Evolutionary conservation across 148 eudicot species (phyloP), one percentile per base, ranked within the genome.

Genomic region (Chenopodium suecicum): DNA sequence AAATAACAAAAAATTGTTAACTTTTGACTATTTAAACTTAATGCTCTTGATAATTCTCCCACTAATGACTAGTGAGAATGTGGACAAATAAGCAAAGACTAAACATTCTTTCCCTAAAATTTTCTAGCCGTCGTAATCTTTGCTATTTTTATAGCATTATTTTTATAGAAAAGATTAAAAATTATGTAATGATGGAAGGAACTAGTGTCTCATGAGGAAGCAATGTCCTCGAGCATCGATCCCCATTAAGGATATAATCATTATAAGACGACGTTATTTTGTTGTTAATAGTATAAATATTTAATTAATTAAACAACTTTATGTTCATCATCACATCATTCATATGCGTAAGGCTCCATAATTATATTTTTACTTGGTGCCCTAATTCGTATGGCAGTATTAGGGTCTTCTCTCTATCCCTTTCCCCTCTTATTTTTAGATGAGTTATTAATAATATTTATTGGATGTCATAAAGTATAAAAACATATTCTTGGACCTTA

Each of bases 181-280:
- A 70, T 32, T 9, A 70, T 46, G 70, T 29, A 66, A 66, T 66
- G 70, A 66, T 66, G 70, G 25, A 66, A 27, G 4, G 52, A 48
- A 48, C 52, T 48, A 64, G 3, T 66, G 70, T 66, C 48, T 44
- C 27, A 72, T 72, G 23, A 72, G 66, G 34, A 66, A 34, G 14
- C 78, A 29, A 54, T 23, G 62, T 31, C 78, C 82, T 80, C 78
- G 82, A 80, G 82, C 82, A n/a, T 74, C 69, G 82, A 80, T 80
- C 82, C 75, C 82, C 62, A 80, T 63, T 80, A 62, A 63, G 78
- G 22, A 29, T 2, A 44, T 73, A 25, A 73, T 80, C 44, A 80
- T 73, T 25, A 72, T 80, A 32, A 11, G 27, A 70, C 29, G 32
- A 79, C 67, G 56, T 72, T 37, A 56, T 70, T 70, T 70, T 71